phyloP scores from a whole-genome alignment of 305 asterid genomes.

The Striga hermonthica region DNA sequence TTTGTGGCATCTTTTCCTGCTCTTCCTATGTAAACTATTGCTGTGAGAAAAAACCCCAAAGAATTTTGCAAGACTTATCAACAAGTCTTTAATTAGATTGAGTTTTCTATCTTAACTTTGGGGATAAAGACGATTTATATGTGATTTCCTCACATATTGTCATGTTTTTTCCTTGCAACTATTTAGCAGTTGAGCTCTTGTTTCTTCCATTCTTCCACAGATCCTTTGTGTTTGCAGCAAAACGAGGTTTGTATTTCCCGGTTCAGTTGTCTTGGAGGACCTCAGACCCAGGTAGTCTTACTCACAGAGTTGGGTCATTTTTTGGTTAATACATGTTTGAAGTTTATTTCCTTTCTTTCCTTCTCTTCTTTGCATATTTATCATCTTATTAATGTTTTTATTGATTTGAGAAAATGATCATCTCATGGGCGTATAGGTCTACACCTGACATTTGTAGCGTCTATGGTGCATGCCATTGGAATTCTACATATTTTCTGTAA shows the following conservation, averaged over 20 bases:
- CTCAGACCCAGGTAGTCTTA: conserved; percentile 34
- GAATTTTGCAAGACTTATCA: background rate
- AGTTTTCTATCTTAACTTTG: no score
- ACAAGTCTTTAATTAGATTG: background rate
- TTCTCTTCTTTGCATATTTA: background rate
- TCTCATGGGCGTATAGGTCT: background rate
- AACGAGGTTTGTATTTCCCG: conserved; percentile 38
- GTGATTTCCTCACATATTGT: background rate
- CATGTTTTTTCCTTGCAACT: conserved; percentile 14
- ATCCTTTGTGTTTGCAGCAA: conserved; percentile 36
- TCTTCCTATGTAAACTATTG: background rate
- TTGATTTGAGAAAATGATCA: background rate
- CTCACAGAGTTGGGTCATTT: conserved; percentile 29
- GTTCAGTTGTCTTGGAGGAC: conserved; percentile 32
- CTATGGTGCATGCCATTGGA: conserved; percentile 1
- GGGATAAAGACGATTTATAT: no score
- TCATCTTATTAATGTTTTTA: background rate
- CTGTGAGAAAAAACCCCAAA: background rate
- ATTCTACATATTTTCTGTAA: background rate
- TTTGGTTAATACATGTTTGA: conserved; percentile 12
- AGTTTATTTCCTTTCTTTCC: background rate
- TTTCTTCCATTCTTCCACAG: conserved; percentile 39
- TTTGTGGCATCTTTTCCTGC: background rate
- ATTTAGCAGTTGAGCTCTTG: conserved; percentile 6
- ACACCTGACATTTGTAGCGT: background rate